These are phyloP conservation scores for Candida qinlingensis DNA, from an alignment of 805 yeast genomes.

Conservation along the genomic window DNA sequence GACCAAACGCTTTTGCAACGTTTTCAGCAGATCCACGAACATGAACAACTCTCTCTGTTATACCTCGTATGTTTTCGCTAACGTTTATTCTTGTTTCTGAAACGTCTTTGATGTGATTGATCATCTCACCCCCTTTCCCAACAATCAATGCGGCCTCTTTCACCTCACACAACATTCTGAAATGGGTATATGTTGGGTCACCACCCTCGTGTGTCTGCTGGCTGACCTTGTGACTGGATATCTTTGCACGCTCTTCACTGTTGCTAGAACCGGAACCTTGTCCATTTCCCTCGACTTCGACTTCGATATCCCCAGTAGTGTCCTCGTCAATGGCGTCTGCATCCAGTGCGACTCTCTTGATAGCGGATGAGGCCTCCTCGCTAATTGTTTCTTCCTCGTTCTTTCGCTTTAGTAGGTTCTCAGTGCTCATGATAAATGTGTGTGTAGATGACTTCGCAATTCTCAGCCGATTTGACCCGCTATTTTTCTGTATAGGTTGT, in stretches of 20 bases:
- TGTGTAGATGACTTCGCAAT: neutral
- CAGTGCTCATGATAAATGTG: constrained; percentile 4
- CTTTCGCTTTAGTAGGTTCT: constrained; percentile 46
- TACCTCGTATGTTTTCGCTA: constrained; percentile 64
- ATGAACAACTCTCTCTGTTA: constrained; percentile 69
- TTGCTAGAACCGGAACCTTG: neutral
- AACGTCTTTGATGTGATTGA: constrained; percentile 54
- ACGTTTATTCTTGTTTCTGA: constrained; percentile 65
- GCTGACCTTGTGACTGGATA: constrained; percentile 25
- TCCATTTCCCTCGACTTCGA: constrained; percentile 7
- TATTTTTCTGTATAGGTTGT: neutral
- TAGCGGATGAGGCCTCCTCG: constrained; percentile 42
- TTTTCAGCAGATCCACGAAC: constrained; percentile 71
- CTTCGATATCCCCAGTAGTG: constrained; percentile 4
- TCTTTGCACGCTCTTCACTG: constrained; percentile 1
- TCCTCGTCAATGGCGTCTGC: constrained; percentile 44
- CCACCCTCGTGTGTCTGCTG: constrained; percentile 23
- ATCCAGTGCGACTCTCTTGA: constrained; percentile 67
- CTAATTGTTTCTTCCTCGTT: constrained; percentile 48
- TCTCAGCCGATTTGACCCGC: neutral
- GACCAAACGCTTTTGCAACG: constrained; percentile 78
- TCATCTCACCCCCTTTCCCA: constrained; percentile 77
- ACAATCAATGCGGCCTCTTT: constrained; percentile 73
- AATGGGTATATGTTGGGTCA: constrained; percentile 58
- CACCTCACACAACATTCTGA: constrained; percentile 71